Base-by-base conservation (phyloP, 345 rosid species). In the Leavenworthia alabamica region DNA sequence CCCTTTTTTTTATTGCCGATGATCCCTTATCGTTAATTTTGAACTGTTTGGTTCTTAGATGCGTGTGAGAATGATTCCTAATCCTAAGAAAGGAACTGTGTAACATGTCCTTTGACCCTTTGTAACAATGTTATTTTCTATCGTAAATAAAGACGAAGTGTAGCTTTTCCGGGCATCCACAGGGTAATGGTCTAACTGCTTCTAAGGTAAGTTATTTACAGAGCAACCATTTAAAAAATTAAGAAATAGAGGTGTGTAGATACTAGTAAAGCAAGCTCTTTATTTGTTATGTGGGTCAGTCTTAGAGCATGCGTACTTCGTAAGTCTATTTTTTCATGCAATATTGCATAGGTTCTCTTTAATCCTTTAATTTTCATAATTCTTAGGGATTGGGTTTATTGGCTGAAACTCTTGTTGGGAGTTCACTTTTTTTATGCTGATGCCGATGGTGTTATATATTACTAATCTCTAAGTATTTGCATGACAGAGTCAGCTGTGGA, bases 161-260 rank as follows among this genome's bases (percentile, higher is more conserved):
- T 92, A 64, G 97, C 97, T 70, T 83, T 92, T 63, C 99, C 99
- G 10, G 99, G 99, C 97, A 92, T 81, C 83, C 91, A 36, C 58
- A 86, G 78, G 99, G 99, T 62, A 80, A 85, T 69, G 96, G 99
- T 73, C 86, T 92, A 27, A 86, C 89, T 50, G 99, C 97, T 83
- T 97, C 99, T 42, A 75, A 85, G 96, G 98, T 79, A 85, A 85
- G 70, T 79, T 72, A 60, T 70, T 71, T 62, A 65, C 62, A 65
- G 62, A 79, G 67, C 74, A 77, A 68, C 23, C 79, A 67, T 77
- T 73, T 64, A 76, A 79, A 76, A 79, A 71, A 68, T 70, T 62
- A 67, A 63, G 60, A 49, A 43, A 52, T 53, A 69, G 75, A 65
- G 45, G 64, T 32, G 41, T 74, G 58, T 64, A 42, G 55, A 20